Evolutionary conservation across 2,329 filamentous ascomycete genomes (phyloP).

Genomic region (Aspergillus latus): DNA sequence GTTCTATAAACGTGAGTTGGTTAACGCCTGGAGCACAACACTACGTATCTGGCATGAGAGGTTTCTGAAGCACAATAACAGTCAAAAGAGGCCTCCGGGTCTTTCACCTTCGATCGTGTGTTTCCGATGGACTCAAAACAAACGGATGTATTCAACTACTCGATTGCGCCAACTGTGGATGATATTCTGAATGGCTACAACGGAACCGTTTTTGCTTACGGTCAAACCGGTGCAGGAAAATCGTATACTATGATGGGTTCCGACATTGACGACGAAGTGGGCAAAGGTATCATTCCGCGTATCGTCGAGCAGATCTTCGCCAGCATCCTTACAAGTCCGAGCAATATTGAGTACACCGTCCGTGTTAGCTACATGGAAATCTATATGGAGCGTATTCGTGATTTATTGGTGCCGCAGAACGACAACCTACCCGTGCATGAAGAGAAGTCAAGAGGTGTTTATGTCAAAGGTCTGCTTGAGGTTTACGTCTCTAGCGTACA

Average conservation of each 20-base stretch:
- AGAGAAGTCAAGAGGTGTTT: conserved; percentile 92
- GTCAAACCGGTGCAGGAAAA: conserved; percentile 97
- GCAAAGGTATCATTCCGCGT: conserved; percentile 91
- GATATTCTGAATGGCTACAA: conserved; percentile 99
- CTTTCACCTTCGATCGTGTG: conserved; percentile 96
- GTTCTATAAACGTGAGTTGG: conserved; percentile 70
- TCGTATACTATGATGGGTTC: conserved; percentile 99
- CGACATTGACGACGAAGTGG: conserved; percentile 85
- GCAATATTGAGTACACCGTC: conserved; percentile 97
- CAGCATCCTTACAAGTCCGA: conserved; percentile 86
- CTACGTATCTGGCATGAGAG: background rate
- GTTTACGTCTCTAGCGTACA: conserved; percentile 94
- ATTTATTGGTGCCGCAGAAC: conserved; percentile 87
- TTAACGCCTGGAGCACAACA: too few relatives aligned
- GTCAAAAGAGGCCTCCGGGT: conserved; percentile 78
- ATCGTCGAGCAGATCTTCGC: conserved; percentile 98
- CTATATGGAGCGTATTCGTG: conserved; percentile 98
- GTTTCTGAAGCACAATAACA: conserved; percentile 41
- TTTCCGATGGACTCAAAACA: conserved; percentile 93
- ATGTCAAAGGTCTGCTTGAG: conserved; percentile 91
- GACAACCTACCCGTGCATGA: conserved; percentile 98
- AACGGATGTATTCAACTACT: conserved; percentile 95
- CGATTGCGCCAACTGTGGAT: conserved; percentile 91
- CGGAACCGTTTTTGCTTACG: conserved; percentile 97
- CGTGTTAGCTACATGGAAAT: conserved; percentile 99